Conservation (phyloP, 331 rosid species). For the Rosa hybrid region DNA sequence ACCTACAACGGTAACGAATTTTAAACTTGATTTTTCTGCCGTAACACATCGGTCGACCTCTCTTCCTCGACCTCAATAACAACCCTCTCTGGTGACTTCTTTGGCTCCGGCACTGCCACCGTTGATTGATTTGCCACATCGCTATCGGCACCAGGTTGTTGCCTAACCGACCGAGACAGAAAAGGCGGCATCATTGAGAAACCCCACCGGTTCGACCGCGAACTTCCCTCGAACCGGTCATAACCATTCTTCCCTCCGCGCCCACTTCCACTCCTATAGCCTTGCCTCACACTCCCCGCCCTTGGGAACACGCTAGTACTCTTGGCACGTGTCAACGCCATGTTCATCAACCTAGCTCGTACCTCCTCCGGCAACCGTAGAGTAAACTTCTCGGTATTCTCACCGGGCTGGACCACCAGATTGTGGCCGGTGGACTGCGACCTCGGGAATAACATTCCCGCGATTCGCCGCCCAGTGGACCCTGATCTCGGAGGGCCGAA, state of each 20-base stretch:
- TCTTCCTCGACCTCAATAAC: not conserved
- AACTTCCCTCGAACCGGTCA: constrained; percentile 38
- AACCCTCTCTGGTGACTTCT: constrained; percentile 9
- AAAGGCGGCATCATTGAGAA: constrained; percentile 46
- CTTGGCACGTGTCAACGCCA: constrained; percentile 44
- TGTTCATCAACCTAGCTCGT: constrained; percentile 51
- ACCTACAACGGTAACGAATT: not conserved
- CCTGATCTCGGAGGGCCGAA: constrained; percentile 44
- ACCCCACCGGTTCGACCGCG: constrained; percentile 34
- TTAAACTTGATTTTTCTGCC: constrained; percentile 18
- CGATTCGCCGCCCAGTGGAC: constrained; percentile 51
- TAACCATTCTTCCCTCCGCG: constrained; percentile 21
- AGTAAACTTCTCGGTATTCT: constrained; percentile 63
- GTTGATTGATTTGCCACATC: not conserved
- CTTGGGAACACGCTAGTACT: constrained; percentile 56
- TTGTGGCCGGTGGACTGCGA: constrained; percentile 85
- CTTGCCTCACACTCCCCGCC: constrained; percentile 54
- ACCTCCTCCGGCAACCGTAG: constrained; percentile 69
- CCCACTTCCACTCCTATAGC: constrained; percentile 49
- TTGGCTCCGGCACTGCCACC: not conserved
- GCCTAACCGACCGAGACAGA: constrained; percentile 30
- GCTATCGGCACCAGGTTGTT: not conserved
- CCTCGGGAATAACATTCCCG: constrained; percentile 42
- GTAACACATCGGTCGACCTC: constrained; percentile 14
- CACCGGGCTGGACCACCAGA: constrained; percentile 45